Conservation (phyloP, 768 basidiomycete species). For the Boletus huronensis region DNA sequence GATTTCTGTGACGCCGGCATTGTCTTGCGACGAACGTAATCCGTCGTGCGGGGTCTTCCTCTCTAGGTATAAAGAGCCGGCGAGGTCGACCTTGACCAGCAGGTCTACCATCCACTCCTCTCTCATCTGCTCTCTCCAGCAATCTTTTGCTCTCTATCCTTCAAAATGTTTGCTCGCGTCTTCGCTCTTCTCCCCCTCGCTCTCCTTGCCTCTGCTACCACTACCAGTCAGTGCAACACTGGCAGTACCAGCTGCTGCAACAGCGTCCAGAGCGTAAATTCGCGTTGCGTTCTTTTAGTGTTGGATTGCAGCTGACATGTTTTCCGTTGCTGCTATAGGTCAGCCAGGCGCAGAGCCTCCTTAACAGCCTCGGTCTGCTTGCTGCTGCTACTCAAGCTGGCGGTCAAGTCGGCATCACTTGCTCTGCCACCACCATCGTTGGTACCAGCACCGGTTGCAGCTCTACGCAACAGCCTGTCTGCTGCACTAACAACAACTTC, state of each 20-base stretch:
- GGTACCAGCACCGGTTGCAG: not conserved
- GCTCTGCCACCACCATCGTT: not conserved
- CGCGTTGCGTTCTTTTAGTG: too few species aligned
- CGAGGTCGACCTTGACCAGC: not conserved
- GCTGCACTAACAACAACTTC: conserved; percentile 1
- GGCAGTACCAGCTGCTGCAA: conserved; percentile 25
- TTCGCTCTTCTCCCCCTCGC: conserved; percentile 18
- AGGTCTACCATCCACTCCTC: not conserved
- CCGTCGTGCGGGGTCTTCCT: not conserved
- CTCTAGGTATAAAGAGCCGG: conserved; percentile 12
- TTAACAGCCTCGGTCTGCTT: too few species aligned
- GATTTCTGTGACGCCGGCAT: not conserved
- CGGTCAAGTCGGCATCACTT: not conserved
- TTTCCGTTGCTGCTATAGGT: not conserved
- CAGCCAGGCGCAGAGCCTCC: too few species aligned
- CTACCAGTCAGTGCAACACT: conserved; percentile 12
- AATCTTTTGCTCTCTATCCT: not conserved
- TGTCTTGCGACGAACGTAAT: conserved; percentile 1
- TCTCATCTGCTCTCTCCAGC: not conserved
- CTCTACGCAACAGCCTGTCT: conserved; percentile 1
- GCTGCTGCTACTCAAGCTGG: not conserved
- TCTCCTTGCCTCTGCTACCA: conserved; percentile 11
- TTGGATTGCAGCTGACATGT: not conserved
- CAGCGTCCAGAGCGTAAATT: not conserved
- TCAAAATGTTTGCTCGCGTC: conserved; percentile 17